Evolutionary conservation across 441 rosid species (phyloP).

Genomic region (Populus trichocarpa): DNA sequence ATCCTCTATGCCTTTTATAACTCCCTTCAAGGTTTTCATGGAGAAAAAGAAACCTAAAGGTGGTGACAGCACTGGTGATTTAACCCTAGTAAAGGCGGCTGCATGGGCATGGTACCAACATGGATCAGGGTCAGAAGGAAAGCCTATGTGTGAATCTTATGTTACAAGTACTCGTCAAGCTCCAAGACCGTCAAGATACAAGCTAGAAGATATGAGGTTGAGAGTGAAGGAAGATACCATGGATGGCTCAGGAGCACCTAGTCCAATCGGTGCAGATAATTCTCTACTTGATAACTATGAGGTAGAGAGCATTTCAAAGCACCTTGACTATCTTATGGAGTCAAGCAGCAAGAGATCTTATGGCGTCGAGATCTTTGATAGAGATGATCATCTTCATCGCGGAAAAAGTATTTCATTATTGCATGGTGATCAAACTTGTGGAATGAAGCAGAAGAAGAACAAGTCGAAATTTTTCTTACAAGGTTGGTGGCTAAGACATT

Average conservation of each 20-base stretch:
- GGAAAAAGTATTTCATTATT: background rate
- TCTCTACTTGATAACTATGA: constrained; percentile 58
- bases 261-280: constrained; percentile 11
- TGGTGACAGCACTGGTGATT: constrained; percentile 20
- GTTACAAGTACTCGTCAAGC: constrained; percentile 16
- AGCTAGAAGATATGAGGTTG: constrained; percentile 50
- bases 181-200: constrained; percentile 63
- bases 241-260: constrained; percentile 3
- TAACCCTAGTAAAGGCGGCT: constrained; percentile 61
- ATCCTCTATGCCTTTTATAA: background rate
- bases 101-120: constrained; percentile 92
- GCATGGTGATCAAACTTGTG: constrained; percentile 1
- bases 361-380: background rate
- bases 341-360: constrained; percentile 1
- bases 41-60: constrained; percentile 26
- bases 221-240: background rate
- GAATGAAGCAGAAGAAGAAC: constrained; percentile 25
- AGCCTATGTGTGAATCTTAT: constrained; percentile 33
- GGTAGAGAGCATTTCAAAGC: constrained; percentile 46
- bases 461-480: constrained; percentile 20
- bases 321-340: constrained; percentile 31
- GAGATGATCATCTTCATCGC: constrained; percentile 4
- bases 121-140: constrained; percentile 45
- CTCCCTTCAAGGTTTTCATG: constrained; percentile 21
- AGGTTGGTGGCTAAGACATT: constrained; percentile 34